Evolutionary conservation across 2,329 filamentous ascomycete species (phyloP).

Genomic region (Fusarium zealandicum): DNA sequence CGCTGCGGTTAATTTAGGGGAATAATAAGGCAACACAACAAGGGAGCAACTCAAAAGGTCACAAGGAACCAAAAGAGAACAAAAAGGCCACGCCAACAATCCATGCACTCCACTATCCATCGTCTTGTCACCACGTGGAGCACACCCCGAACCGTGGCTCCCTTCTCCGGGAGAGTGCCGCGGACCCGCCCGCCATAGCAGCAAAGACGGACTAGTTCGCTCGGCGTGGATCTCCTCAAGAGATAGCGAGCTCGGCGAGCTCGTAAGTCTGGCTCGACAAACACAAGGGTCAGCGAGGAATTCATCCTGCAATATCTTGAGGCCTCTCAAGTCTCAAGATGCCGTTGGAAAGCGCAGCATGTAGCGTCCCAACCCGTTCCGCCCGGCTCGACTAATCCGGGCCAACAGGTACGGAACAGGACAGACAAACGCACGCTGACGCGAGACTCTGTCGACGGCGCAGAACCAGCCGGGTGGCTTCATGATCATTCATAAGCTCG

Average conservation of each 20-base stretch:
- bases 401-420: background rate
- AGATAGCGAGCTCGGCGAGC: slow-evolving; percentile 1
- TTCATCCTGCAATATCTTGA: slow-evolving; percentile 1
- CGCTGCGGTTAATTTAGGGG: too few species aligned
- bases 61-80: slow-evolving; percentile 4
- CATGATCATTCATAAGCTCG: slow-evolving; percentile 12
- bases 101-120: slow-evolving; percentile 35
- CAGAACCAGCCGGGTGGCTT: slow-evolving; percentile 1
- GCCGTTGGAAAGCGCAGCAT: slow-evolving; percentile 1
- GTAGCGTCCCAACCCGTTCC: slow-evolving; percentile 7
- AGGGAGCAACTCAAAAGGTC: slow-evolving; percentile 5
- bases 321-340: slow-evolving; percentile 6
- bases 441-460: background rate
- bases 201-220: slow-evolving; percentile 17
- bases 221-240: slow-evolving; percentile 24
- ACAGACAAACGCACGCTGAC: background rate
- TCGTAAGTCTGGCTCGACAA: slow-evolving; percentile 16
- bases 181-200: slow-evolving; percentile 39
- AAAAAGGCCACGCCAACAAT: slow-evolving; percentile 17
- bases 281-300: slow-evolving; percentile 11
- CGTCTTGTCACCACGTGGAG: slow-evolving; percentile 42
- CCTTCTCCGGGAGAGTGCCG: slow-evolving; percentile 40
- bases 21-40: background rate
- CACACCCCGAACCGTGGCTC: slow-evolving; percentile 36
- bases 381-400: slow-evolving; percentile 1